Base-by-base conservation (phyloP, 1,284 basidiomycete genomes). In the Athelia sp. region DNA sequence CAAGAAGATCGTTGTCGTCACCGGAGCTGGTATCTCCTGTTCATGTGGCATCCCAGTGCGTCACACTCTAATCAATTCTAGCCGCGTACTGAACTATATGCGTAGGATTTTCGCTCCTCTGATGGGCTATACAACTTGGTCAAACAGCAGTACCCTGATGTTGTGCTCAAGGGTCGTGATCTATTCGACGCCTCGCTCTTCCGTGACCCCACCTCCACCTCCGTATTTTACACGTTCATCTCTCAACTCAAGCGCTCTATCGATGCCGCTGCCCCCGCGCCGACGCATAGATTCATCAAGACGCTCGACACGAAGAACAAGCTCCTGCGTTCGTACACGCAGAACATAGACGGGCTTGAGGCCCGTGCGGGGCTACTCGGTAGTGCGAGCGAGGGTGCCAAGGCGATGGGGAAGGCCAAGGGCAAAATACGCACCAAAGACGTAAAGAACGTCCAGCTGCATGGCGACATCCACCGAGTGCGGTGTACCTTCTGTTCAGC, bases 291-390 rank as follows among this genome's bases (percentile, higher is more conserved):
- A 51, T 95, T 98, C 67, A 83, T 98, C 52, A 87, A 87, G 60
- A 85, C 82, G 4, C 79, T 98, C 0, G 89, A 96, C 57, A 66
- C 75, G 10, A 92, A 93, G 67, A 88, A 89, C 48, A 93, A 89
- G 61, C 72, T 98, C 1, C 68, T 96, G 24, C 82, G 94, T 47
- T 90, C 86, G 2, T 98, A 98, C 66, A 97, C 95, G 0, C 94
- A 97, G 67, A 98, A 97, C 62, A 94, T 98, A 46, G 95, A 98
- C 66, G 93, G 92, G 4, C 72, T 98, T 18, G 95, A 98, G 65
- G 85, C 87, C 57, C 76, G 79, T 49, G 82, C 82, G 1, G 95
- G 94, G 0, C 75, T 98, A 6, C 64, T 78, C 31, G 76, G 85
- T 36, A 82, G 76, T 52, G 79, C 81, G 2, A 80, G 77, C 54